phyloP scores from a whole-genome alignment of 148 eudicot species.

The Persicaria maculosa region DNA sequence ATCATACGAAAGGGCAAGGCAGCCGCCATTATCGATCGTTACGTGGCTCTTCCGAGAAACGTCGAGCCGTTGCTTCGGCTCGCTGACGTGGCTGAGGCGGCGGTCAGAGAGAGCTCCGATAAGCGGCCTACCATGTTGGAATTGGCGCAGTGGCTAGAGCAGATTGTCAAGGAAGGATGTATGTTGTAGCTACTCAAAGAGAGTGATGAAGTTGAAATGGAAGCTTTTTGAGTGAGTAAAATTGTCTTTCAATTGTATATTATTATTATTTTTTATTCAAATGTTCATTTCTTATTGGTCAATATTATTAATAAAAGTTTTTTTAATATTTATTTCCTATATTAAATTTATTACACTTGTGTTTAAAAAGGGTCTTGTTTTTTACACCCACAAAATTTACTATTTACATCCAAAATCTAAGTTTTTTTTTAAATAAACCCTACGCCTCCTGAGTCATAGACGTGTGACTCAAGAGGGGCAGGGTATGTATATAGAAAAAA shows the following conservation, averaged over 20 bases:
- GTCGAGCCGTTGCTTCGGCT: slow-evolving; percentile 84
- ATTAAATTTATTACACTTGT: no score
- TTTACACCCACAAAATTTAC: no score
- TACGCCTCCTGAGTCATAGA: no score
- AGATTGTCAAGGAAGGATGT: slow-evolving; percentile 67
- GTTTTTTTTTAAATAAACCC: no score
- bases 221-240: neutral
- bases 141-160: slow-evolving; percentile 56
- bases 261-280: neutral
- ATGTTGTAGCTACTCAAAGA: slow-evolving; percentile 30
- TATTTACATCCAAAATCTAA: no score
- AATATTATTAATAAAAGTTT: no score
- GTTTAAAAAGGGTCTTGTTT: no score
- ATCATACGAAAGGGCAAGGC: slow-evolving; percentile 59
- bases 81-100: slow-evolving; percentile 72
- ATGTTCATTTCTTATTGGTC: no score
- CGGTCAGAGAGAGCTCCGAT: slow-evolving; percentile 54
- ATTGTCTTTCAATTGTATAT: slow-evolving; percentile 13
- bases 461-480: no score
- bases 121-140: slow-evolving; percentile 64
- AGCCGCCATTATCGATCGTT: slow-evolving; percentile 69
- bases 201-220: neutral
- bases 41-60: slow-evolving; percentile 78
- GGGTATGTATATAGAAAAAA: no score
- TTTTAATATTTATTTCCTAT: no score